Base-by-base conservation (phyloP, 768 basidiomycete genomes). In the Russula vinacea region DNA sequence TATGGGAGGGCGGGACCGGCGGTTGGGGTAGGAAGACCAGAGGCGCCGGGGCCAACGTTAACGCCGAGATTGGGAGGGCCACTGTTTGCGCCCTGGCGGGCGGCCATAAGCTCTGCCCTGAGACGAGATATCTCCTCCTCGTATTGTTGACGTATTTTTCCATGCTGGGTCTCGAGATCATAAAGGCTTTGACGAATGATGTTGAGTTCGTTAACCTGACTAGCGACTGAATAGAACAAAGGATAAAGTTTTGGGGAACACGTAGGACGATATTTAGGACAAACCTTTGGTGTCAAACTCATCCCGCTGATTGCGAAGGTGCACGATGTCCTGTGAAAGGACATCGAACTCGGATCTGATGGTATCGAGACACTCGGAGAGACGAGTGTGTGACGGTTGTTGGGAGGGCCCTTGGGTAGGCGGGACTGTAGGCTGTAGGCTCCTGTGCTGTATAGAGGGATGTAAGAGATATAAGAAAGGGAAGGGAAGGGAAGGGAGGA, bases 281-380 rank as follows among this genome's bases (percentile, higher is more conserved):
- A 62, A 67, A 95, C 96, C 84, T 81, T 94, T 94, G 7, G 79
- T 80, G 76, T 98, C 95, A 73, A 87, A 90, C 62, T 98, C 96
- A 69, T 97, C 94, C 56, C 91, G 79, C 76, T 96, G 91, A 35
- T 78, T 80, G 60, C 92, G 83, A 69, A 89, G 79, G 11, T 82
- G 71, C n/a, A 76, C 78, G 56, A 90, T 76, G 71, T 97, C 94
- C 53, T 80, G 77, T 10, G 84, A 76, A 64, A 95, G 77, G 60
- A 78, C 78, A 56, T 97, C 94, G 71, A 92, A 94, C 77, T 98
- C 95, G 59, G 85, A 84, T 67, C 88, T 82, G 70, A 97, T 86
- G 63, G 80, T 78, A 52, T 95, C 94, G 66, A 98, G 83, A 26
- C 87, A 82, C 62, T 95, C 93, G 58, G 84, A 84, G 66, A 95